Evolutionary conservation across 2,329 filamentous ascomycete species (phyloP), one percentile per base, ranked within the genome.

Genomic region (Rhynchosporium agropyri): DNA sequence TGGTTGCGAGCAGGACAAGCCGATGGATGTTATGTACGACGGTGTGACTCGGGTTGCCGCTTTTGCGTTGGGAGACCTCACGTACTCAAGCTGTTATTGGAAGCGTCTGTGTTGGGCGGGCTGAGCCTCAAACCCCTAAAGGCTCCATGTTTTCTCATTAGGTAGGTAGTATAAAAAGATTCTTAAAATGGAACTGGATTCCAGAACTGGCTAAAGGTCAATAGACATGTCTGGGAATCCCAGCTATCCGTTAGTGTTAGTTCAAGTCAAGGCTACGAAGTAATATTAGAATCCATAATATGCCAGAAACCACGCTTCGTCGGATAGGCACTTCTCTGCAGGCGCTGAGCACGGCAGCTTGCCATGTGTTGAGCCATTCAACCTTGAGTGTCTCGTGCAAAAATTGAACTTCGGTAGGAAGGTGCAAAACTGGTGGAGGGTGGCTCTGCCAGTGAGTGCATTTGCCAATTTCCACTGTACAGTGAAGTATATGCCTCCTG

Each of bases 351-450:
- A 57, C 54, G 20, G 54, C 54, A 57, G 40, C 40, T 36, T 57
- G 54, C 54, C 54, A 57, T 57, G 40, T 36, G 26, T 36, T 46
- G 54, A 57, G 40, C 40, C 54, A 43, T 46, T 29, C 40, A 43
- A 26, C 20, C n/a, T 7, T 4, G 29, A 45, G 13, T 20, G 38
- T 45, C 28, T 28, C 54, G 33, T 36, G 26, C 53, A 56, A 12
- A 38, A 57, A 57, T 26, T 45, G 9, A 29, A n/a, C 26, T 12
- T 57, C 45, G 54, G 33, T 45, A 40, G 54, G 20, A 26, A 57
- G 28, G 40, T 20, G 33, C 20, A 43, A 36, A 45, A 29, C 9
- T 33, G 45, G 51, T 43, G 20, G 20, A 20, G 20, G 20, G 20
- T 20, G 20, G 20, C 20, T 20, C 20, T 20, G 20, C 20, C 20